Evolutionary conservation across 2,329 filamentous ascomycete species (phyloP).

Genomic region (Pseudofabraea citricarpa): DNA sequence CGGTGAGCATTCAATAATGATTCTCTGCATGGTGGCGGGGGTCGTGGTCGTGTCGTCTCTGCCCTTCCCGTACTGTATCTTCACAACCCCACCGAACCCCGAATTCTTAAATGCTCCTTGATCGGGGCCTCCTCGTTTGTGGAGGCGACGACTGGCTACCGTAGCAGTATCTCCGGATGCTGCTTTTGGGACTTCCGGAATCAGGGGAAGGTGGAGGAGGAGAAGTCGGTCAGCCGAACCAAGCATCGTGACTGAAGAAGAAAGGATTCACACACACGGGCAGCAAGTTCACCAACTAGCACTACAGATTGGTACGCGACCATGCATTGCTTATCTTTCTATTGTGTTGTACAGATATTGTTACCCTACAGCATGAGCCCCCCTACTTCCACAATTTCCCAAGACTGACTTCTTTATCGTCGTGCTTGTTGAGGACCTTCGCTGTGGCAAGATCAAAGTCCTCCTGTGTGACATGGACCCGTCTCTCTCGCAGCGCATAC

Average conservation of each 20-base stretch:
- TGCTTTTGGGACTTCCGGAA: not conserved
- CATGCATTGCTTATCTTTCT: conserved; percentile 1
- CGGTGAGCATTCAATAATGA: too few relatives aligned
- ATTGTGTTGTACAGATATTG: conserved; percentile 24
- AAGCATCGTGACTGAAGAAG: not conserved
- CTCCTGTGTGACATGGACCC: conserved; percentile 97
- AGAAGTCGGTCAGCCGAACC: not conserved
- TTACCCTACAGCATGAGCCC: not conserved
- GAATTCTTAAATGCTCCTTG: too few relatives aligned
- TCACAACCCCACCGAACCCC: too few relatives aligned
- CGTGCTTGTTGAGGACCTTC: conserved; percentile 99
- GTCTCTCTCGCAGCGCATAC: conserved; percentile 91
- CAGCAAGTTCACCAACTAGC: too few relatives aligned
- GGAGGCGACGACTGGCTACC: too few relatives aligned
- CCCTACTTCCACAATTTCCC: conserved; percentile 79
- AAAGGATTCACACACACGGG: not conserved
- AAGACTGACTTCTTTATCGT: conserved; percentile 92
- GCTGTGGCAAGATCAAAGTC: conserved; percentile 98
- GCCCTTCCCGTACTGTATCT: too few relatives aligned
- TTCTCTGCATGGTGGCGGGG: too few relatives aligned
- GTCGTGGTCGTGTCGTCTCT: too few relatives aligned
- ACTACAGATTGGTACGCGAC: not conserved
- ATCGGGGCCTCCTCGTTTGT: too few relatives aligned
- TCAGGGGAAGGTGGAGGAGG: conserved; percentile 1
- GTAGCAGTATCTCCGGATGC: too few relatives aligned